A percentile compares a stretch with the other conserved stretches of the same genome.
Evolutionary conservation across 2,329 filamentous ascomycete genomes (phyloP).

Genomic region (Arthrobotrys sinensis): DNA sequence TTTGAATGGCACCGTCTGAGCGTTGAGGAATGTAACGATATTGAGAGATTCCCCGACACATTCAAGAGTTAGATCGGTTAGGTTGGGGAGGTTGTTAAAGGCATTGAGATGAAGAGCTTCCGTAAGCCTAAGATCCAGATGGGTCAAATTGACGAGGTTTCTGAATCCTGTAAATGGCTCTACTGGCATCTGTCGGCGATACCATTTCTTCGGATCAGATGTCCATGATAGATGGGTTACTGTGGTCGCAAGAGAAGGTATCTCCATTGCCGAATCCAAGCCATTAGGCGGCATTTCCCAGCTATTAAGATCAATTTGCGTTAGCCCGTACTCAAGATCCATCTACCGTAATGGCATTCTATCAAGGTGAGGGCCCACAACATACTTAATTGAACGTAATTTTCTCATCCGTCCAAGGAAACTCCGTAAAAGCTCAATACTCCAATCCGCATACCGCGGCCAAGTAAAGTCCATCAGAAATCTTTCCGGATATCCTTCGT

Average conservation of each 20-base stretch:
- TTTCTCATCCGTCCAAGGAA: constrained; percentile 20
- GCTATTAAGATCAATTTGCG: constrained; percentile 4
- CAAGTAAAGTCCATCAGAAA: neutral
- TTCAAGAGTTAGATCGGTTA: constrained; percentile 13
- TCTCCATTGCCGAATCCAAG: neutral
- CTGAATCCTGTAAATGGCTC: neutral
- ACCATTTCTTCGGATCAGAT: neutral
- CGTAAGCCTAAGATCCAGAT: constrained; percentile 11
- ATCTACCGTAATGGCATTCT: too few species aligned
- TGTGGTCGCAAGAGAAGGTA: neutral
- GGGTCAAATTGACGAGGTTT: constrained; percentile 2
- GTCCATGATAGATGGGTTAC: constrained; percentile 5
- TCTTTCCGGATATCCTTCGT: neutral
- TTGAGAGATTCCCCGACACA: neutral
- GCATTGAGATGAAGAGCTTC: neutral
- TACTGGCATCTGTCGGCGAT: neutral
- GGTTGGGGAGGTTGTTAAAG: neutral
- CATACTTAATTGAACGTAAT: constrained; percentile 3
- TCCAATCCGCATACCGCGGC: constrained; percentile 8
- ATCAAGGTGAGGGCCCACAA: neutral
- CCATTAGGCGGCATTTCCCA: constrained; percentile 14
- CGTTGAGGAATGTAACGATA: constrained; percentile 9
- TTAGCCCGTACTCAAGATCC: neutral
- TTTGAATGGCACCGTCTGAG: constrained; percentile 17
- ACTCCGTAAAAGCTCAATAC: neutral